Base-by-base conservation (phyloP, 1,139 yeast species). In the Sugiyamaella xylanicola region DNA sequence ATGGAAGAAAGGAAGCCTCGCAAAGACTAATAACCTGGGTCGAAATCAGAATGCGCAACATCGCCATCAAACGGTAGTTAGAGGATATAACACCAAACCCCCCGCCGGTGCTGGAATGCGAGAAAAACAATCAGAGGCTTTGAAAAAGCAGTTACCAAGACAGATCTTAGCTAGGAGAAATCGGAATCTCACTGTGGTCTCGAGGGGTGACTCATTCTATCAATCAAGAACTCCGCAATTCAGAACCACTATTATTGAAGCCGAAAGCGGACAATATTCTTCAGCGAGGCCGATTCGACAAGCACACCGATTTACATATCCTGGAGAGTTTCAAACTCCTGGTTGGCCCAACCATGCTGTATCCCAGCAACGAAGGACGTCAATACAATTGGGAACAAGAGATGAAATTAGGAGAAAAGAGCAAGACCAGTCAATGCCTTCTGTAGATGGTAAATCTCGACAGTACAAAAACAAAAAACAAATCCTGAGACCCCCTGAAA, bases 181-280 rank as follows among this genome's bases (percentile, higher is more conserved):
- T 5, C 42, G 43, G 15, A 19, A 32, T 17, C 21, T 46, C 3
- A 19, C 19, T 17, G 15, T 29, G 4, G 45, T 51, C 7, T 37
- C 50, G 35, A 45, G 49, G 16, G 53, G 51, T 17, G 35, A 35
- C 19, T 44, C 45, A 1, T 56, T 44, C 29, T 39, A 42, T 29
- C 36, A 46, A 11, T 43, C 51, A 17, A 15, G 57, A 22, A 20
- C 17, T 29, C 32, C 37, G 16, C 57, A 35, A 27, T 56, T 47
- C 25, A 48, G 52, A 36, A 58, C 54, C 2, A 46, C 58, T 7
- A 43, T 58, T 15, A 17, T 58, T 19, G 58, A 58, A 32, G 47
- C 21, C n/a, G 44, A 50, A 1, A 55, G 53, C 36, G 60, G 60
- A n/a, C 17, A 35, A 15, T 53, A 51, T 47, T 54, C 58, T 16